phyloP scores from a whole-genome alignment of 306 rosid genomes.

The Pterocarpus santalinus region DNA sequence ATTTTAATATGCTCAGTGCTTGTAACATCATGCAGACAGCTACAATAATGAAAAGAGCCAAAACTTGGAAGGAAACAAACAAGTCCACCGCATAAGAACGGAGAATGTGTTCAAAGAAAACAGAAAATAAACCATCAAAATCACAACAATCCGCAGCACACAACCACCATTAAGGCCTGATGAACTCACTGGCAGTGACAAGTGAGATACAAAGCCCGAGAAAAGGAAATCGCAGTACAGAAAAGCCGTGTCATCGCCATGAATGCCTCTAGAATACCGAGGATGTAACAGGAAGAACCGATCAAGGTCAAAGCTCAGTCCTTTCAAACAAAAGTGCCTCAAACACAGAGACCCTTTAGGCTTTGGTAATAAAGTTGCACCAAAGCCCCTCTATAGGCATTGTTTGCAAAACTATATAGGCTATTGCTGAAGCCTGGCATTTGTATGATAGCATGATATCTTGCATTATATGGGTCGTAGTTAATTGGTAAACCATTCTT shows the following conservation, averaged over 20 bases:
- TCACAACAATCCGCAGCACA: constrained; percentile 47
- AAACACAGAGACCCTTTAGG: constrained; percentile 46
- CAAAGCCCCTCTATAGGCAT: background rate
- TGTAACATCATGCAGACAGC: too few relatives aligned
- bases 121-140: constrained; percentile 9
- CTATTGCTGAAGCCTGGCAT: background rate
- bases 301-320: constrained; percentile 40
- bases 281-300: constrained; percentile 47
- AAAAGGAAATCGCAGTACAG: too few relatives aligned
- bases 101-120: background rate
- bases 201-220: background rate
- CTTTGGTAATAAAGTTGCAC: constrained; percentile 55
- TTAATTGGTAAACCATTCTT: background rate
- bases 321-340: constrained; percentile 45
- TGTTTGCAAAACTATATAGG: background rate
- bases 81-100: background rate
- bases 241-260: constrained; percentile 61
- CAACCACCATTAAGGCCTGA: constrained; percentile 24
- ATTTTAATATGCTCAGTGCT: background rate
- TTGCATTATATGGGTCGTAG: background rate
- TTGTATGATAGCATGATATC: background rate
- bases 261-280: constrained; percentile 58
- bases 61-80: too few relatives aligned
- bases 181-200: constrained; percentile 48
- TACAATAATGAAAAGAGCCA: too few relatives aligned